phyloP scores from a whole-genome alignment of 2,329 filamentous ascomycete species.

The Arthrobotrys conoides region DNA sequence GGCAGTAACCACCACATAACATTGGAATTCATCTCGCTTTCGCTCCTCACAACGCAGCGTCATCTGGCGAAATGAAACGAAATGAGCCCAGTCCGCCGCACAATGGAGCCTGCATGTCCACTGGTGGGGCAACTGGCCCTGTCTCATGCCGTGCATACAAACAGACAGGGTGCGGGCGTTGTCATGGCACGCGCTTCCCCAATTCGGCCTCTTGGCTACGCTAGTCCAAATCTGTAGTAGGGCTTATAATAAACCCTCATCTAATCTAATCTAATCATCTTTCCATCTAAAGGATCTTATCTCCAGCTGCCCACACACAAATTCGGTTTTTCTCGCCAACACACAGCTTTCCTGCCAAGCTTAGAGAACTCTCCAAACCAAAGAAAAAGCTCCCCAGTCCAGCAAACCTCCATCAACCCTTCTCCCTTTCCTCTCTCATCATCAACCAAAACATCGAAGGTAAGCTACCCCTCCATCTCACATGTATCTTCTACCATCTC shows the following conservation, averaged over 20 bases:
- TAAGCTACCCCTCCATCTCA: conserved; percentile 32
- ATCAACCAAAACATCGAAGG: conserved; percentile 61
- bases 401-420: conserved; percentile 19
- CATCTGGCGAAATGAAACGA: conserved; percentile 43
- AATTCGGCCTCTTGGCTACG: conserved; percentile 14
- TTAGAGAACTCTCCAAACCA: conserved; percentile 53
- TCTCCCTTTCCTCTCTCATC: conserved; percentile 11
- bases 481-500: not conserved
- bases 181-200: conserved; percentile 53
- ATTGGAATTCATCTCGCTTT: conserved; percentile 20
- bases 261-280: conserved; percentile 55
- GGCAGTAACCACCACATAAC: conserved; percentile 3
- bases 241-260: conserved; percentile 30
- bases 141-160: conserved; percentile 44
- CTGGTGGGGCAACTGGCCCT: conserved; percentile 36
- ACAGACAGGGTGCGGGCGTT: conserved; percentile 51
- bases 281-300: conserved; percentile 5
- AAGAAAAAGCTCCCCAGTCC: not conserved
- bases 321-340: conserved; percentile 7
- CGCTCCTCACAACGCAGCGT: conserved; percentile 14
- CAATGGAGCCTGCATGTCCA: conserved; percentile 25
- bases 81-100: conserved; percentile 33
- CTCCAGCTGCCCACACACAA: conserved; percentile 31
- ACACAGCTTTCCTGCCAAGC: conserved; percentile 29
- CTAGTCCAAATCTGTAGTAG: conserved; percentile 4